Evolutionary conservation across 192 early-diverging fungal genomes (phyloP).

Genomic region (Coemansia sp.): DNA sequence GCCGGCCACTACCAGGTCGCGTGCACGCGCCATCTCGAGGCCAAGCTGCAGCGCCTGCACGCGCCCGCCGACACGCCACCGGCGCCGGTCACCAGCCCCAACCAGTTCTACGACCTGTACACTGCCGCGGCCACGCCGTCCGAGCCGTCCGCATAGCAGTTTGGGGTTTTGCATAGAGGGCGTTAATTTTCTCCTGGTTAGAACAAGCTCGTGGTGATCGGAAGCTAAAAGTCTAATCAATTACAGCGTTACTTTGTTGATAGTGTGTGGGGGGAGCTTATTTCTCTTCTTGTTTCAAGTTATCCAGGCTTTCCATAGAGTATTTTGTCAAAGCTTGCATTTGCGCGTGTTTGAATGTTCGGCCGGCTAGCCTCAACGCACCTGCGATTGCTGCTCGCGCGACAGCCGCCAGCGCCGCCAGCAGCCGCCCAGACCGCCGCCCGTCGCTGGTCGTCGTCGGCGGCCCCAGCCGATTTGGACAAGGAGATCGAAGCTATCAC

Average conservation of each 20-base stretch:
- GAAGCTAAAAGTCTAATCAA: too few relatives aligned
- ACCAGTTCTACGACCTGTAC: constrained; percentile 85
- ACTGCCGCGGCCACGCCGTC: too few relatives aligned
- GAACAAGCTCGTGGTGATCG: too few relatives aligned
- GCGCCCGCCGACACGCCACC: constrained; percentile 20
- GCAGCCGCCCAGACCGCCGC: not conserved
- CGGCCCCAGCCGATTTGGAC: constrained; percentile 16
- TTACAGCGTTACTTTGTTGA: too few relatives aligned
- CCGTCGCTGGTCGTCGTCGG: not conserved
- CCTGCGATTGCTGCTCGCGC: constrained; percentile 18
- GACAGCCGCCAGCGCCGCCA: not conserved
- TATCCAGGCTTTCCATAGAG: too few relatives aligned
- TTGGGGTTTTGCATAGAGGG: too few relatives aligned
- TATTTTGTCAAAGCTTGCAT: too few relatives aligned
- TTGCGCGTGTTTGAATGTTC: too few relatives aligned
- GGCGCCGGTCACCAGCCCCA: constrained; percentile 86
- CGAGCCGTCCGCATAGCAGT: too few relatives aligned
- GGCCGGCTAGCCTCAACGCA: constrained; percentile 12
- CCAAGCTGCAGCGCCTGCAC: constrained; percentile 45
- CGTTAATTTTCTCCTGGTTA: too few relatives aligned
- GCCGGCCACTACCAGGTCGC: constrained; percentile 89
- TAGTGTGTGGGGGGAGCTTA: too few relatives aligned
- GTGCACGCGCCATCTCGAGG: constrained; percentile 85
- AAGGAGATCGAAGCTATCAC: constrained; percentile 46
- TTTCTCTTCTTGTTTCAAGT: too few relatives aligned